Evolutionary conservation across 2,329 filamentous ascomycete species (phyloP), one percentile per base, ranked within the genome.

Genomic region (Hymenoscyphus fraxineus): DNA sequence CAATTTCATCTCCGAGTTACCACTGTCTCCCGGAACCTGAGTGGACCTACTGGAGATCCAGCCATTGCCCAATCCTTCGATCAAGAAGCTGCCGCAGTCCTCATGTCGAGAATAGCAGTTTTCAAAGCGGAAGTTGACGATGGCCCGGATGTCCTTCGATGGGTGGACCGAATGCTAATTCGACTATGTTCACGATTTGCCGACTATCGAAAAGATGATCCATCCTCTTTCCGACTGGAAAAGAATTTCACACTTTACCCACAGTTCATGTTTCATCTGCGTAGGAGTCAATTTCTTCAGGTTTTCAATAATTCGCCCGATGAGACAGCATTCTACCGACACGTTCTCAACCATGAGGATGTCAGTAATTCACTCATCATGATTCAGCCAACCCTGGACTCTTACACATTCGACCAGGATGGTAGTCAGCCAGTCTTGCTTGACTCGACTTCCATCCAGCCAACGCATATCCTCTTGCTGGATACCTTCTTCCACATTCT

Each of bases 401-500:
- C 93, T 40, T 99, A 99, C 78, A 96, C 93, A 1, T 93, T 99
- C 75, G 94, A 98, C 71, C 92, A 97, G 73, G 94, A 98, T 66
- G 93, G 93, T 32, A 90, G 92, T 58, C 87, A 93, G 69, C 94
- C 95, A 1, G 95, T 99, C n/a, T 82, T 99, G 31, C 85, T 99
- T 41, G 95, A 99, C 77, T 98, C 94, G 15, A 93, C 93, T 41
- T 97, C 93, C 6, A 99, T 99, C 72, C 94, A 98, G 75, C 90
- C 93, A 10, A 91, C 93, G 27, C 96, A 97, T 66, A 91, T 98
- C 66, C 85, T 99, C 60, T 87, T 99, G 12, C 88, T 99, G 63
- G 95, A 99, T 74, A 98, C 95, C 0, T 99, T 99, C 83, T 99
- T 99, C 85, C 95, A 99, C 77, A 99, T 99, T 67, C 86, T 99